These are phyloP conservation scores for Phytophthora cryptogea DNA, from an alignment of 352 stramenopile genomes.

Conservation along the genomic window DNA sequence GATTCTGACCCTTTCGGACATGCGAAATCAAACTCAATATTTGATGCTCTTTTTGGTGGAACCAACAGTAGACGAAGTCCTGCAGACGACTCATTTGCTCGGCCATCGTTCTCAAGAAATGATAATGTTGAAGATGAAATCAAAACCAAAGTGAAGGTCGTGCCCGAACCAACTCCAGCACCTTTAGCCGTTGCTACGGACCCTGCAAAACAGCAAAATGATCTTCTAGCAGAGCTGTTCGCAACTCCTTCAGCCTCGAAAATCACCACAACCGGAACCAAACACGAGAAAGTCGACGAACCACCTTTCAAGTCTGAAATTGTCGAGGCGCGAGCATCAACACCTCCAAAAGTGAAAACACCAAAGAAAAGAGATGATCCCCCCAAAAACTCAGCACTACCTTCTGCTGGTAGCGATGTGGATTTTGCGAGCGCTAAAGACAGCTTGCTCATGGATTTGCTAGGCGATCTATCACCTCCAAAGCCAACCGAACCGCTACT, in stretches of 20 bases:
- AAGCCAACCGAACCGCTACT: slow-evolving; percentile 22
- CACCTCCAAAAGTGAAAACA: slow-evolving; percentile 6
- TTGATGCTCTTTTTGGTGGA: slow-evolving; percentile 39
- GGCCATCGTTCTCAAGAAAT: slow-evolving; percentile 6
- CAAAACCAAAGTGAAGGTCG: slow-evolving; percentile 7
- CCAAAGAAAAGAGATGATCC: not conserved
- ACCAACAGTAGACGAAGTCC: slow-evolving; percentile 17
- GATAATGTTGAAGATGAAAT: slow-evolving; percentile 11
- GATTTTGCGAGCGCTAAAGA: slow-evolving; percentile 47
- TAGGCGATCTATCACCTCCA: slow-evolving; percentile 43
- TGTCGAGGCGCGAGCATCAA: slow-evolving; percentile 4
- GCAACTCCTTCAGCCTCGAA: slow-evolving; percentile 11
- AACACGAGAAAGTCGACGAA: slow-evolving; percentile 5
- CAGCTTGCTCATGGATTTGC: slow-evolving; percentile 58
- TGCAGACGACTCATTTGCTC: slow-evolving; percentile 24
- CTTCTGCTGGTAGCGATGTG: slow-evolving; percentile 3
- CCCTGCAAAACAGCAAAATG: slow-evolving; percentile 24
- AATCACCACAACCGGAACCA: not conserved
- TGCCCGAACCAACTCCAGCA: not conserved
- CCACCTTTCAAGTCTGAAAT: not conserved
- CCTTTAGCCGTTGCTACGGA: slow-evolving; percentile 6
- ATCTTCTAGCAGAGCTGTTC: slow-evolving; percentile 39
- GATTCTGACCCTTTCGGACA: slow-evolving; percentile 24
- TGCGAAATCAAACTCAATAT: slow-evolving; percentile 19
- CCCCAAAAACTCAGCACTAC: not conserved